Evolutionary conservation across 2,329 filamentous ascomycete species (phyloP), one percentile per base, ranked within the genome.

Genomic region (Malbranchea zuffiana): DNA sequence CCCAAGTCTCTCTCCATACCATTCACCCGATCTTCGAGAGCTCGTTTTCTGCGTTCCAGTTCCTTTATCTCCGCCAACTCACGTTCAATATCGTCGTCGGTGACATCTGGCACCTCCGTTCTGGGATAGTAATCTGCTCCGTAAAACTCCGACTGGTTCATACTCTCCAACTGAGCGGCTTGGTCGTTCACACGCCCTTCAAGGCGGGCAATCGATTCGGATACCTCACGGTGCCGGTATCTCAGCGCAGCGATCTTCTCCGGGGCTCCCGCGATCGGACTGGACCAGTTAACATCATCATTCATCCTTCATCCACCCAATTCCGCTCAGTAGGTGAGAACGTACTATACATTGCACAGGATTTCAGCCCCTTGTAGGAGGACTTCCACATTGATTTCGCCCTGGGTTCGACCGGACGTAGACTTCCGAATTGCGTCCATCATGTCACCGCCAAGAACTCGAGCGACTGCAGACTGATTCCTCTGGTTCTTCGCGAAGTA

Each of bases 341-440:
- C 71, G 43, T 59, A 76, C 72, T 95, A 96, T 18, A 95, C 87
- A 29, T 73, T 73, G 49, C 86, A 87, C 19, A 96, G 71, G 66
- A 86, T 94, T 66, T 95, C 86, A 1, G 87, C 88, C 1, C 88
- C 87, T 36, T 74, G 71, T 15, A 98, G 69, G 19, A 98, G 63
- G 1, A 93, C 71, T 51, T 93, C 83, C 3, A 96, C 78, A 57
- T 96, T 84, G 2, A 95, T 71, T 16, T 92, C 85, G 6, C 78
- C 80, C 19, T 66, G 66, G 6, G 65, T 62, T 24, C 63, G 67
- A 27, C 63, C 65, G 30, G 72, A 72, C 45, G 65, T 70, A 4
- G 71, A 74, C 41, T 68, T 67, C 40, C 75, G 69, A 32, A 95
- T 85, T 55, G 82, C 74, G 30, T 83, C 78, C 57, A 94, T 85